Evolutionary conservation across 345 rosid species (phyloP), one percentile per base, ranked within the genome.

Genomic region (Bruguiera sexangula): DNA sequence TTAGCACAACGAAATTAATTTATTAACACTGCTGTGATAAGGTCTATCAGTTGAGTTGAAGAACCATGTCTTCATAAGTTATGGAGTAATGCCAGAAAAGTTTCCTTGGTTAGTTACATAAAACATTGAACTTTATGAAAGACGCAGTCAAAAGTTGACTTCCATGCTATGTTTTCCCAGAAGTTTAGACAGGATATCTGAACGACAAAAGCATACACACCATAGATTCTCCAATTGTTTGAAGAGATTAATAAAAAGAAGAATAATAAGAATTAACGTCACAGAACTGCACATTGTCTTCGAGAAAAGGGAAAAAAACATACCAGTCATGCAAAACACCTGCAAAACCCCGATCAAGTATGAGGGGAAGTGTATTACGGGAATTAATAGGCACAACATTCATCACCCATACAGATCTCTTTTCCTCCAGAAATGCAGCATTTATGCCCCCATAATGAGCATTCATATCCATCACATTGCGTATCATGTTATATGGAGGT

Each of bases 381-480:
- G 87, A 82, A 69, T 82, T 82, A 67, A 89, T 84, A 24, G 99
- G 99, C 32, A 95, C 93, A 53, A 92, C 98, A 70, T 92, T 95
- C 99, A 95, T 95, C 62, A 90, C 88, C 99, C 99, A 95, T 31
- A 82, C 90, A 6, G 91, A 87, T 67, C 89, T 95, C 61, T 74
- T 73, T 75, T 86, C 88, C 65, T 92, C 97, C 71, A 84, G 68
- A 67, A 90, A 85, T 34, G 96, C 99, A 29, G 85, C 74, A 83
- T 90, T 90, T 51, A 95, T 76, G 54, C 88, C 92, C 64, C 99
- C 99, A 63, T 85, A 92, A 73, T 78, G 91, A 77, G 98, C 97
- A 82, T 86, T 90, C 99, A 95, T 90, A 82, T 92, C 99, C 97
- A 95, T 92, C 64, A 89, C 99, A 80, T 95, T 95, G 59, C 97